A percentile compares a stretch with the other conserved stretches of the same genome.
phyloP scores from a whole-genome alignment of 164 flowering plant species.

The Hamamelis virginiana region DNA sequence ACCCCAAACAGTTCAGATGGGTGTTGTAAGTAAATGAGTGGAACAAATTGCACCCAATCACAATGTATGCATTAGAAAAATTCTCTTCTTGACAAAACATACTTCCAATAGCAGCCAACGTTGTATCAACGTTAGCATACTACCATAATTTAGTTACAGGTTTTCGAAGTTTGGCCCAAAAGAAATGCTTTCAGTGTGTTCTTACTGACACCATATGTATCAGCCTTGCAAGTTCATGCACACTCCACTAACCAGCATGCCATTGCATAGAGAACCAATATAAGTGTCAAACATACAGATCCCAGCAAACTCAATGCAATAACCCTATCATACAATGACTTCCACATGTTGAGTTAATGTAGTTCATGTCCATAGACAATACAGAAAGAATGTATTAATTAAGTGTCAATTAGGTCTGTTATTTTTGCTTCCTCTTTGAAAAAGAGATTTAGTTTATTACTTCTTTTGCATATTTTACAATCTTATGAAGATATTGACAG shows the following conservation, averaged over 20 bases:
- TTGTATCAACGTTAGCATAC: background rate
- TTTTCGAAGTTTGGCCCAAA: background rate
- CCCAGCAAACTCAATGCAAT: background rate
- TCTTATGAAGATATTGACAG: background rate
- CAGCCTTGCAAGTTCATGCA: too few relatives aligned
- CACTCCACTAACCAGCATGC: too few relatives aligned
- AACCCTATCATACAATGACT: background rate
- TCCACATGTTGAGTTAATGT: background rate
- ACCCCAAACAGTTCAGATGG: constrained; percentile 1
- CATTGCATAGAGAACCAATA: too few relatives aligned
- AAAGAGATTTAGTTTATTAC: background rate
- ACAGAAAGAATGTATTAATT: background rate
- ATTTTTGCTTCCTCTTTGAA: background rate
- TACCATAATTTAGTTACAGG: background rate
- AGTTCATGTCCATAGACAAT: background rate
- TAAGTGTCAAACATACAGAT: too few relatives aligned
- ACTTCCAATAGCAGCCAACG: too few relatives aligned
- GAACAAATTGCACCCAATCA: background rate
- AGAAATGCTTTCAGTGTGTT: too few relatives aligned
- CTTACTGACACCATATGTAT: too few relatives aligned
- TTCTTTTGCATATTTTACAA: background rate
- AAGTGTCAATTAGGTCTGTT: background rate
- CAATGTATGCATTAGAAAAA: background rate
- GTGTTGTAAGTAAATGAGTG: background rate
- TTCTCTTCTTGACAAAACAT: too few relatives aligned